phyloP scores from a whole-genome alignment of 2,329 filamentous ascomycete genomes.

The Kalmusia sp. region DNA sequence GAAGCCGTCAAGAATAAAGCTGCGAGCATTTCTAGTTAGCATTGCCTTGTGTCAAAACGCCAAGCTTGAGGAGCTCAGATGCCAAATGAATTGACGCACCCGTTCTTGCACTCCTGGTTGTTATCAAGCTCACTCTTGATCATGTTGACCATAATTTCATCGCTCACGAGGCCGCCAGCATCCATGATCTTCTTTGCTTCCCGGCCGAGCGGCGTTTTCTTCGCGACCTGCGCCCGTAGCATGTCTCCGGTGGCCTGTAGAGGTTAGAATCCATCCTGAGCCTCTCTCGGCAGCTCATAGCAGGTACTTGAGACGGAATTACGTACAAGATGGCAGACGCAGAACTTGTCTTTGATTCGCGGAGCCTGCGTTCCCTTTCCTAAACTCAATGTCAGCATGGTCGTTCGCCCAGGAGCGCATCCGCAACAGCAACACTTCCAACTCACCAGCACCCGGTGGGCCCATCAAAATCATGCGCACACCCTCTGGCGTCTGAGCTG shows the following conservation, averaged over 20 bases:
- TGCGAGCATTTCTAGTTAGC: slow-evolving; percentile 48
- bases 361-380: slow-evolving; percentile 99
- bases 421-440: background rate
- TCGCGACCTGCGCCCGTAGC: slow-evolving; percentile 96
- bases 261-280: slow-evolving; percentile 23
- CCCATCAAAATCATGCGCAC: slow-evolving; percentile 98
- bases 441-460: slow-evolving; percentile 92
- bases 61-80: background rate
- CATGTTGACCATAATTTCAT: slow-evolving; percentile 99
- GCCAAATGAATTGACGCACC: slow-evolving; percentile 71
- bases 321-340: slow-evolving; percentile 92
- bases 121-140: slow-evolving; percentile 95
- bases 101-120: slow-evolving; percentile 95
- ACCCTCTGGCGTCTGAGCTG: slow-evolving; percentile 60
- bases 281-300: background rate
- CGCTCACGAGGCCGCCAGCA: slow-evolving; percentile 93
- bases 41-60: background rate
- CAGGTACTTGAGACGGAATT: background rate
- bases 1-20: slow-evolving; percentile 99
- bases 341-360: slow-evolving; percentile 97
- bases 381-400: slow-evolving; percentile 51
- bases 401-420: slow-evolving; percentile 1
- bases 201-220: slow-evolving; percentile 91
- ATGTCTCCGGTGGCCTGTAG: slow-evolving; percentile 94
- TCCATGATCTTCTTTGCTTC: slow-evolving; percentile 99